Evolutionary conservation across 129 eudicot genomes (phyloP).

Genomic region (Helichrysum umbraculigerum): DNA sequence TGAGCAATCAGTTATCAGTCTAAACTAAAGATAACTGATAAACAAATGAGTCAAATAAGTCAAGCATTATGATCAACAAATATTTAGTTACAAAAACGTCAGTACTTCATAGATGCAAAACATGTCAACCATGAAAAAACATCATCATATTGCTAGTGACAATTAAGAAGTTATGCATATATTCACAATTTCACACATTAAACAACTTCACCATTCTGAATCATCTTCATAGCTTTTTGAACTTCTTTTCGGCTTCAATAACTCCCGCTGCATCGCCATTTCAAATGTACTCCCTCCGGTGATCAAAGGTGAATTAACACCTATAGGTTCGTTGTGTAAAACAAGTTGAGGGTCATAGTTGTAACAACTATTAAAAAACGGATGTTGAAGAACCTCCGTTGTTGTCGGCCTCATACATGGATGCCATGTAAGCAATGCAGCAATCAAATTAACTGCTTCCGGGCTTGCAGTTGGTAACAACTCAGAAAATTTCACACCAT

Average conservation of each 20-base stretch:
- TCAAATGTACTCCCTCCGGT: neutral
- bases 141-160: neutral
- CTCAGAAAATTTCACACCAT: neutral
- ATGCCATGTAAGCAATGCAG: conserved; percentile 44
- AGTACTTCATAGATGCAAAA: neutral
- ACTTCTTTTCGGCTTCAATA: neutral
- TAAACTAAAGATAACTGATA: neutral
- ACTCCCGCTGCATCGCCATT: neutral
- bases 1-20: no score
- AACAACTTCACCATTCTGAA: neutral
- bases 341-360: conserved; percentile 32
- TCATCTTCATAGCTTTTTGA: neutral
- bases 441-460: neutral
- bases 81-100: neutral
- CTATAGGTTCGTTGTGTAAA: neutral
- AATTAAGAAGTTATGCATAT: neutral
- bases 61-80: neutral
- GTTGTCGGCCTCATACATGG: conserved; percentile 81
- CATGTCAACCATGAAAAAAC: neutral
- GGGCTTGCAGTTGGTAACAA: conserved; percentile 8
- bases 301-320: no score
- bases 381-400: conserved; percentile 69
- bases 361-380: conserved; percentile 70
- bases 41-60: neutral
- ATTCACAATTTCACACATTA: neutral